Percentiles rank a stretch among this genome's conserved stretches.
Evolutionary conservation across 129 eudicot species (phyloP).

Genomic region (Arctium lappa): DNA sequence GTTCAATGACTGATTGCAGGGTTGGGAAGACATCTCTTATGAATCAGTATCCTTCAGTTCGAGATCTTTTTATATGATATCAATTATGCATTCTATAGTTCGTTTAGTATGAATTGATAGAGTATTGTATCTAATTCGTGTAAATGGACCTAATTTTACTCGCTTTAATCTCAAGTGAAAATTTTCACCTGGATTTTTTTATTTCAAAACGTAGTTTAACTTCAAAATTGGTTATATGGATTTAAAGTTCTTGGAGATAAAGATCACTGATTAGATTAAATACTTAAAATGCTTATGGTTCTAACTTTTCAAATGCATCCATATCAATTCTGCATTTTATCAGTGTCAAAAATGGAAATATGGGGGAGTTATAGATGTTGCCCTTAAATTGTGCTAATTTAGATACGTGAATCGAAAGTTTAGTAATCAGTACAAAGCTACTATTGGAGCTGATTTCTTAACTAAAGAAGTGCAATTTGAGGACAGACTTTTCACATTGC

Average conservation of each 20-base stretch:
- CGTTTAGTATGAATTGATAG: constrained; percentile 8
- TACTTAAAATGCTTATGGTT: not conserved
- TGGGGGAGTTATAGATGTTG: constrained; percentile 9
- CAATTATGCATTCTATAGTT: not conserved
- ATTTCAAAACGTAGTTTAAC: not conserved
- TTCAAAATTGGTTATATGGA: not conserved
- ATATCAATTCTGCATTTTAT: not conserved
- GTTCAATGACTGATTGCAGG: constrained; percentile 27
- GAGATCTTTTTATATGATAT: not conserved
- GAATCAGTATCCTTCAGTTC: constrained; percentile 58
- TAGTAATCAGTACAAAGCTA: constrained; percentile 56
- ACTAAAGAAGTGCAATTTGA: constrained; percentile 52
- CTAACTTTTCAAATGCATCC: not conserved
- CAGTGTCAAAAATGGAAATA: constrained; percentile 1
- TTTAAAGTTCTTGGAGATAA: not conserved
- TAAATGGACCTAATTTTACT: not conserved
- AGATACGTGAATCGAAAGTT: constrained; percentile 56
- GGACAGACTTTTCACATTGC: constrained; percentile 55
- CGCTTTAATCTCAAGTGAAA: not conserved
- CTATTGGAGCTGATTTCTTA: constrained; percentile 56
- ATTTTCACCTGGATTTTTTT: not conserved
- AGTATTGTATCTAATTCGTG: not conserved
- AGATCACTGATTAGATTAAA: not conserved
- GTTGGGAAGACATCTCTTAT: constrained; percentile 64
- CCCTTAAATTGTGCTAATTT: constrained; percentile 34